Conservation (phyloP, 352 stramenopile species). For the Globisporangium abappressorium region DNA sequence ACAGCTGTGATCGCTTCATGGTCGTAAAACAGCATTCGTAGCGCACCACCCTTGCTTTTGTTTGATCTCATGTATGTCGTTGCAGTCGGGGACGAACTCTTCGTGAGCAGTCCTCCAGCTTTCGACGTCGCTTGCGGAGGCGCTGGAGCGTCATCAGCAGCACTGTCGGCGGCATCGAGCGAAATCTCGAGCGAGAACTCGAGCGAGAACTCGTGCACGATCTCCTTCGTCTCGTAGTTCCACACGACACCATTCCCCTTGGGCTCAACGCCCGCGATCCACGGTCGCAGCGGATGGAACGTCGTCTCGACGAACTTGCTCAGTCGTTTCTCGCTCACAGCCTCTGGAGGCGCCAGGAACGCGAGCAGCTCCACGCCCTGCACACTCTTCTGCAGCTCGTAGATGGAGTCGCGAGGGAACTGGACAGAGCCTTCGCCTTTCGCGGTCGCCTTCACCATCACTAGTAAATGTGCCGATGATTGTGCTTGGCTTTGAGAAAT, state of each 20-base stretch:
- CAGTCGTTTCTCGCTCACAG: slow-evolving; percentile 67
- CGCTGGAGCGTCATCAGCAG: slow-evolving; percentile 14
- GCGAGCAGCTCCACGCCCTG: slow-evolving; percentile 54
- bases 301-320: slow-evolving; percentile 60
- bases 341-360: slow-evolving; percentile 38
- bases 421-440: neutral
- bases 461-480: too few relatives aligned
- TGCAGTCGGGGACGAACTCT: slow-evolving; percentile 39
- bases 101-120: slow-evolving; percentile 27
- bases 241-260: slow-evolving; percentile 62
- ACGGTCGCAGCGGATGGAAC: slow-evolving; percentile 65
- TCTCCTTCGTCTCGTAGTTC: slow-evolving; percentile 70
- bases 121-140: slow-evolving; percentile 14
- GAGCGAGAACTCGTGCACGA: slow-evolving; percentile 51
- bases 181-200: slow-evolving; percentile 54
- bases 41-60: slow-evolving; percentile 33
- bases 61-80: slow-evolving; percentile 54
- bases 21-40: slow-evolving; percentile 76
- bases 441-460: slow-evolving; percentile 1
- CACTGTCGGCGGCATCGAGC: slow-evolving; percentile 31
- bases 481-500: neutral
- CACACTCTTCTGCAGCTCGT: slow-evolving; percentile 52
- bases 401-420: slow-evolving; percentile 47
- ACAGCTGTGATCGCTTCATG: slow-evolving; percentile 55
- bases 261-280: slow-evolving; percentile 62